Conservation (phyloP, 768 basidiomycete genomes). For the Trametes coccinea region DNA sequence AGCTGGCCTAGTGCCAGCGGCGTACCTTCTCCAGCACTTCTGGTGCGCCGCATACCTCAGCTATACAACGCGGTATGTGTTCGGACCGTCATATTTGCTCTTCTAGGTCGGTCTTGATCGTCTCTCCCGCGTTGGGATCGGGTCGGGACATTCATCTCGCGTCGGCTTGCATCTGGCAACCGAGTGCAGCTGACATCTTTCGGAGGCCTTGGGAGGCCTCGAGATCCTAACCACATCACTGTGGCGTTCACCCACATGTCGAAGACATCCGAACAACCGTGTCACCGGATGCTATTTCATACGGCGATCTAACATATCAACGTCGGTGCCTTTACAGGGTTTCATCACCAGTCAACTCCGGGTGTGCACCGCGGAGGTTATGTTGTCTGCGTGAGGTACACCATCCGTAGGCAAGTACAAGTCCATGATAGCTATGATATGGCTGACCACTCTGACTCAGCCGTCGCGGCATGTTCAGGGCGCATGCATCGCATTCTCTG, state of each 20-base stretch:
- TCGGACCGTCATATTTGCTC: background rate
- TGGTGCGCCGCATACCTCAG: background rate
- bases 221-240: background rate
- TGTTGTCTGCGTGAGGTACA: no score
- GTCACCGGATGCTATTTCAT: background rate
- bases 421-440: background rate
- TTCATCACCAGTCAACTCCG: no score
- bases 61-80: background rate
- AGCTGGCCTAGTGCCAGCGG: background rate
- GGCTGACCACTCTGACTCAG: background rate
- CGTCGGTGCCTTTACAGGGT: background rate
- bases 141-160: background rate
- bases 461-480: background rate
- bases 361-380: no score
- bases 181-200: background rate
- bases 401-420: no score
- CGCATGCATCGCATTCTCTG: slow-evolving; percentile 7
- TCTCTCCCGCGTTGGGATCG: background rate
- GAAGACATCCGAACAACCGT: background rate
- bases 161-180: background rate
- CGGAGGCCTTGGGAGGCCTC: background rate
- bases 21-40: background rate
- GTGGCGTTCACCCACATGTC: slow-evolving; percentile 12
- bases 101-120: background rate
- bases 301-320: slow-evolving; percentile 9